Conservation (phyloP, 2,329 filamentous ascomycete species). For the Sarocladiaceae sp. region DNA sequence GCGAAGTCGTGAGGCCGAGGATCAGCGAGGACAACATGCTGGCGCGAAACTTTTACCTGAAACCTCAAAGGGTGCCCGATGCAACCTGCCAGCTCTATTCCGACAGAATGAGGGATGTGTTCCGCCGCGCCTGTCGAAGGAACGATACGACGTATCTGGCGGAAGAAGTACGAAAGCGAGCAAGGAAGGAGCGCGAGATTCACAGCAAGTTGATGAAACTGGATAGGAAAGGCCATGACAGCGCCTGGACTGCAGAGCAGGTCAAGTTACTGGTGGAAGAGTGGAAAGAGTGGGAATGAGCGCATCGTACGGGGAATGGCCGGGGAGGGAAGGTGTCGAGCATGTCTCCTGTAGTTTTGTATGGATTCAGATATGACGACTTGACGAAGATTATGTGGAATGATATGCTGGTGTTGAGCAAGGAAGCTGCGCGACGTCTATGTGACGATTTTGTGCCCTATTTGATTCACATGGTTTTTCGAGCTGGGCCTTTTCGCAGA, state of each 20-base stretch:
- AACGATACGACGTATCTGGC: constrained; percentile 62
- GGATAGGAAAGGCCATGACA: constrained; percentile 26
- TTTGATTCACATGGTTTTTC: too few relatives aligned
- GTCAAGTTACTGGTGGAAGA: constrained; percentile 45
- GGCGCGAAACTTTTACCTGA: constrained; percentile 58
- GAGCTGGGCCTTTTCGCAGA: too few relatives aligned
- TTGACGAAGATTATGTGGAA: constrained; percentile 1
- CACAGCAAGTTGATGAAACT: constrained; percentile 45
- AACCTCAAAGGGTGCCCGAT: constrained; percentile 47
- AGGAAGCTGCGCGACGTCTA: too few relatives aligned
- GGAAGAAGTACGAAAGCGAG: constrained; percentile 49
- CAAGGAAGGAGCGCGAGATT: constrained; percentile 53
- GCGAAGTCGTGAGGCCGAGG: constrained; percentile 68
- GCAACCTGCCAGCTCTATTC: constrained; percentile 76
- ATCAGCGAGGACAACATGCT: constrained; percentile 47
- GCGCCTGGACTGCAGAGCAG: constrained; percentile 35
- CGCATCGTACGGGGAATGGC: not conserved
- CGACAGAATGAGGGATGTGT: constrained; percentile 68
- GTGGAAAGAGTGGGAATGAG: constrained; percentile 52
- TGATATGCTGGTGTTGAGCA: too few relatives aligned
- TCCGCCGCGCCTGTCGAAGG: constrained; percentile 57
- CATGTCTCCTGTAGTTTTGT: too few relatives aligned
- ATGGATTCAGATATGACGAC: not conserved
- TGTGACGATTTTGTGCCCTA: too few relatives aligned
- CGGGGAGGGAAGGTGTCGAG: too few relatives aligned